Conservation (phyloP, 2,329 filamentous ascomycete species). For the Talaromyces rugulosus region DNA sequence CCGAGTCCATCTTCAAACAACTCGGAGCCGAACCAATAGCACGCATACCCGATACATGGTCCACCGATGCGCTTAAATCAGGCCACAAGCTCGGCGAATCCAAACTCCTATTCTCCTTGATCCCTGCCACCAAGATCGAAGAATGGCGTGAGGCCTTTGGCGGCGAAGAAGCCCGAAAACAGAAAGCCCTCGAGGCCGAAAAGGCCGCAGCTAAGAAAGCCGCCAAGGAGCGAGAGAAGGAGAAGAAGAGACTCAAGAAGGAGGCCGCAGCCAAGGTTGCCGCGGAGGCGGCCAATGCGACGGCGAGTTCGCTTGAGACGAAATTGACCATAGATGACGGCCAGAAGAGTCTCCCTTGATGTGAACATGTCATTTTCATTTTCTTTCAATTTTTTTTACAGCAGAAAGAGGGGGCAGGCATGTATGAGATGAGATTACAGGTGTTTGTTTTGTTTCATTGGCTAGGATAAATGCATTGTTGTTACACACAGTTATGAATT, state of each 20-base stretch:
- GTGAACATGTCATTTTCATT: slow-evolving; percentile 5
- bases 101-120: slow-evolving; percentile 75
- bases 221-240: slow-evolving; percentile 40
- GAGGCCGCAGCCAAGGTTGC: slow-evolving; percentile 19
- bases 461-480: background rate
- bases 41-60: slow-evolving; percentile 64
- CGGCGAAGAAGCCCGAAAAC: slow-evolving; percentile 63
- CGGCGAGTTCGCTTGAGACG: slow-evolving; percentile 5
- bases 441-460: background rate
- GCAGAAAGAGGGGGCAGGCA: background rate
- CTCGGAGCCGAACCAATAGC: slow-evolving; percentile 57
- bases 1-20: slow-evolving; percentile 71
- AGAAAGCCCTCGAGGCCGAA: slow-evolving; percentile 59
- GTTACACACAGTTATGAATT: background rate
- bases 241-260: slow-evolving; percentile 45
- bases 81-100: slow-evolving; percentile 80
- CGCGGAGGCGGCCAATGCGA: slow-evolving; percentile 5
- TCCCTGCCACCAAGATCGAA: slow-evolving; percentile 74
- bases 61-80: slow-evolving; percentile 54
- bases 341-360: slow-evolving; percentile 14
- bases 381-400: background rate
- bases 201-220: slow-evolving; percentile 39
- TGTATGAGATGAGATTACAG: background rate
- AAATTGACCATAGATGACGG: slow-evolving; percentile 10
- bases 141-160: slow-evolving; percentile 78